phyloP scores from a whole-genome alignment of 1,139 yeast species.

The Candida neerlandica region DNA sequence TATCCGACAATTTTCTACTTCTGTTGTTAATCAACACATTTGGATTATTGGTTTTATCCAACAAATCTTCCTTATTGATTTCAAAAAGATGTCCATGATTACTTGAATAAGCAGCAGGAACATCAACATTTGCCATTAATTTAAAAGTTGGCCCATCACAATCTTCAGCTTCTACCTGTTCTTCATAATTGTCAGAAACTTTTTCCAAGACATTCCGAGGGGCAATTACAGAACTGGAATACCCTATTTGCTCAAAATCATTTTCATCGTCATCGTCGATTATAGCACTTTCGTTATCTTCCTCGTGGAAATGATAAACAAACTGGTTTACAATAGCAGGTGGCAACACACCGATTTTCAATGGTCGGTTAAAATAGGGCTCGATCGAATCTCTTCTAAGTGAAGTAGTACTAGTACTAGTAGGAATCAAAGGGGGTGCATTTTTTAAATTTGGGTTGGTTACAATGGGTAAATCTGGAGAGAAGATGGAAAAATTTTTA shows the following conservation, averaged over 20 bases:
- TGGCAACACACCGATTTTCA: constrained; percentile 11
- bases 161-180: constrained; percentile 4
- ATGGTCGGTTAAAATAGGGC: constrained; percentile 13
- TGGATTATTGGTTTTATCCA: constrained; percentile 15
- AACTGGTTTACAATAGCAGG: constrained; percentile 12
- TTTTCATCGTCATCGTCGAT: constrained; percentile 21
- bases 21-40: constrained; percentile 15
- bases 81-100: constrained; percentile 5
- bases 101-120: background rate
- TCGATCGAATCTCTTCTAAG: constrained; percentile 12
- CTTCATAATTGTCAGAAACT: constrained; percentile 15
- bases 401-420: background rate
- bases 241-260: background rate
- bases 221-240: constrained; percentile 5
- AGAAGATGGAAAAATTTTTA: constrained; percentile 9
- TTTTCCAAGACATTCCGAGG: constrained; percentile 9
- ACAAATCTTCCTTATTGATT: constrained; percentile 7
- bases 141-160: constrained; percentile 5
- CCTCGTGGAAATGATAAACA: constrained; percentile 11
- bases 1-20: constrained; percentile 14
- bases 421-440: constrained; percentile 7
- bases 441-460: constrained; percentile 3
- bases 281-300: constrained; percentile 15
- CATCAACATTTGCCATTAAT: constrained; percentile 8
- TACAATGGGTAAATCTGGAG: constrained; percentile 13